Evolutionary conservation across 495 filamentous ascomycete genomes (phyloP), one percentile per base, ranked within the genome.

Genomic region (Bacidia rubella): DNA sequence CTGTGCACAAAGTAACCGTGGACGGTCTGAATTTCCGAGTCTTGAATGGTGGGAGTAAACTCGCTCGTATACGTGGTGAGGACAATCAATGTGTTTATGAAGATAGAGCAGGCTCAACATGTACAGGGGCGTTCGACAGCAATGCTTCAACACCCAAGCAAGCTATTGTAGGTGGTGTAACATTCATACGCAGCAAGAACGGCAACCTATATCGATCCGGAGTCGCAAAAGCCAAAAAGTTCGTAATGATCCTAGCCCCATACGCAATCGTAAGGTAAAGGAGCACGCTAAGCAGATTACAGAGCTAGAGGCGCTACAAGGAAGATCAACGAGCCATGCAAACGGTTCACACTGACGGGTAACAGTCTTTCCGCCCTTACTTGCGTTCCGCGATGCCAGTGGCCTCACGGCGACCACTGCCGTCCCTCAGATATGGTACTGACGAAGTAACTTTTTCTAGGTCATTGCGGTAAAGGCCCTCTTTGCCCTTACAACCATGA

Each of bases 341-440:
- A 85, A 68, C 77, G 79, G 65, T 97, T 95, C 64, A 83, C 87
- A 67, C 83, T 79, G 70, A 92, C 87, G 70, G 90, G 90, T 97
- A 97, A 72, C 77, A 60, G 9, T 32, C 47, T 38, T 17, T 10
- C 27, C 47, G n/a, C 40, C 26, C n/a, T n/a, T 35, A 35, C 15
- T 7, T 35, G 15, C 29, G 5, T 35, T 35, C 29, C n/a, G n/a
- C n/a, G n/a, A n/a, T n/a, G n/a, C n/a, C n/a, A 57, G 62, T 51
- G n/a, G 42, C 52, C 45, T 51, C 39, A 32, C 23, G 29, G 15
- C 29, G 29, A 35, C 29, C 7, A 5, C 29, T 15, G 5, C 7
- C 29, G 29, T 35, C 29, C 7, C 29, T 35, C 29, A 35, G 15
- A 15, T 5, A 35, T 35, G 29, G 15, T 15, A 43, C 49, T 47